Conservation (phyloP, 352 stramenopile genomes). For the Phytophthora cryptogea region DNA sequence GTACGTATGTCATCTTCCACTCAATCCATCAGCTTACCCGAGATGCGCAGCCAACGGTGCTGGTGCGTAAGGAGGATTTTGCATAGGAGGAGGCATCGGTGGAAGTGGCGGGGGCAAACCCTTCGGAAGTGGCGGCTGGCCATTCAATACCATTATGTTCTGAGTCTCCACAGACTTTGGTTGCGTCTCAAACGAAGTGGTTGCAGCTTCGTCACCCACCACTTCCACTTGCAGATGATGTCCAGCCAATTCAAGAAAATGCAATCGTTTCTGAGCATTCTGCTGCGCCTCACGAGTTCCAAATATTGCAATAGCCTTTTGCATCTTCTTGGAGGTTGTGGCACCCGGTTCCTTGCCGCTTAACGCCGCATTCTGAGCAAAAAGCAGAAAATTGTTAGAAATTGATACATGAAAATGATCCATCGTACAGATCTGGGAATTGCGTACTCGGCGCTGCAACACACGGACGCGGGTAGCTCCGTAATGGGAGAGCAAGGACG, state of each 20-base stretch:
- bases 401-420: constrained; percentile 13
- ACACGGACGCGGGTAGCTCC: constrained; percentile 55
- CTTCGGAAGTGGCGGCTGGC: constrained; percentile 38
- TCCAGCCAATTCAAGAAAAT: constrained; percentile 60
- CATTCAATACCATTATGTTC: not conserved
- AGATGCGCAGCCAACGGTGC: constrained; percentile 74
- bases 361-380: constrained; percentile 29
- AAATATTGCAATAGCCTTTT: constrained; percentile 63
- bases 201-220: constrained; percentile 20
- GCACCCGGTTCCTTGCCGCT: constrained; percentile 40
- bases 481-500: constrained; percentile 64
- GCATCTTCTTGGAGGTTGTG: constrained; percentile 9
- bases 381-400: constrained; percentile 9
- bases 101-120: constrained; percentile 38
- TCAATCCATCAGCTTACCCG: constrained; percentile 41
- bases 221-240: constrained; percentile 44
- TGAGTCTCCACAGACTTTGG: not conserved
- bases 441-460: constrained; percentile 39
- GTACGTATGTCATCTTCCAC: not conserved
- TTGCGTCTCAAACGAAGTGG: constrained; percentile 11
- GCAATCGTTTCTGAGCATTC: constrained; percentile 49
- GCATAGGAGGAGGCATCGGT: constrained; percentile 15
- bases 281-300: constrained; percentile 26
- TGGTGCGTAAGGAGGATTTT: constrained; percentile 31
- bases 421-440: not conserved